Conservation (phyloP, 345 rosid genomes). For the Corchorus olitorius region DNA sequence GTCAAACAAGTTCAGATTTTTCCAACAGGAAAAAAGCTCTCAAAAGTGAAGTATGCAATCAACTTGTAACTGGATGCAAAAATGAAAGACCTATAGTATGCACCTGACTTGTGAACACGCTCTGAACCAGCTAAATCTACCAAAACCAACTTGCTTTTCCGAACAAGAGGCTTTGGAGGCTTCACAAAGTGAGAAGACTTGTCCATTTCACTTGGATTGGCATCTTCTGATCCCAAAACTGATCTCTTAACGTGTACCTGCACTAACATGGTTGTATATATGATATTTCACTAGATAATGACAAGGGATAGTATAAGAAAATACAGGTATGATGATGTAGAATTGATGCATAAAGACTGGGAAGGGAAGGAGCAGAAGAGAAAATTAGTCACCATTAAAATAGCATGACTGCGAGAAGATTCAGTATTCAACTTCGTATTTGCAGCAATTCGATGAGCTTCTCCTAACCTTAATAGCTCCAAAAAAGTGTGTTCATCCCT, state of each 20-base stretch:
- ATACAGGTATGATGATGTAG: slow-evolving; percentile 3
- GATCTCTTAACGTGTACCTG: slow-evolving; percentile 91
- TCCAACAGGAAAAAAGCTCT: not conserved
- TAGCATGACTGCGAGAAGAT: slow-evolving; percentile 98
- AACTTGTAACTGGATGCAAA: not conserved
- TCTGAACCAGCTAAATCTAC: slow-evolving; percentile 99
- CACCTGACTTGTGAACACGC: slow-evolving; percentile 97
- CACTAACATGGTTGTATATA: slow-evolving; percentile 14
- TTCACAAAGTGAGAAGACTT: slow-evolving; percentile 62
- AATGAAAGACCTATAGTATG: slow-evolving; percentile 10
- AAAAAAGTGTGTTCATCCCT: slow-evolving; percentile 77
- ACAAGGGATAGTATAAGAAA: slow-evolving; percentile 23
- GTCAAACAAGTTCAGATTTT: not conserved
- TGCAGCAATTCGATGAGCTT: slow-evolving; percentile 93
- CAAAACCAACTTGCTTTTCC: slow-evolving; percentile 87
- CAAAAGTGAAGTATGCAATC: not conserved
- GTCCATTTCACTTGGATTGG: slow-evolving; percentile 56
- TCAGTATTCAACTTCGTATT: slow-evolving; percentile 93
- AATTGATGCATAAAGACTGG: not conserved
- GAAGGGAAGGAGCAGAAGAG: slow-evolving; percentile 11
- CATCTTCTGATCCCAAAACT: slow-evolving; percentile 59
- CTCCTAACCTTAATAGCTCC: slow-evolving; percentile 81
- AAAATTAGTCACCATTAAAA: slow-evolving; percentile 70
- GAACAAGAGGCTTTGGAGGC: slow-evolving; percentile 72
- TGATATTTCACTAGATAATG: slow-evolving; percentile 20